A percentile compares a stretch with the other conserved stretches of the same genome.
phyloP scores from a whole-genome alignment of 352 stramenopile species.

The Phytophthora ramorum region DNA sequence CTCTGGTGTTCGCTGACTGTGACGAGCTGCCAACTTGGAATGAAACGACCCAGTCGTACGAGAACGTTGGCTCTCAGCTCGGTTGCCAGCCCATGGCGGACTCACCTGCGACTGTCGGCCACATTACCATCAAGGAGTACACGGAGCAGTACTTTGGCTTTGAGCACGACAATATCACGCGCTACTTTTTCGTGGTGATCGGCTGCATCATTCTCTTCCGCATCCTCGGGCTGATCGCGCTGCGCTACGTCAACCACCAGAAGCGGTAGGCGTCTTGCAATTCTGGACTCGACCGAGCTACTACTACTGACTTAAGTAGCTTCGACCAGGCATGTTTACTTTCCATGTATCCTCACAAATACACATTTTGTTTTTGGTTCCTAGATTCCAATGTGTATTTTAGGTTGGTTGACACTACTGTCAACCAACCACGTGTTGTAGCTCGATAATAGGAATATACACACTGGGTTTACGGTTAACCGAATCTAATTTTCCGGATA shows the following conservation, averaged over 20 bases:
- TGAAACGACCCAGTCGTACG: slow-evolving; percentile 4
- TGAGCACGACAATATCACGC: slow-evolving; percentile 18
- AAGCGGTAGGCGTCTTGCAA: slow-evolving; percentile 18
- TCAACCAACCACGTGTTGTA: too few species aligned
- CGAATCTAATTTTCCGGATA: too few species aligned
- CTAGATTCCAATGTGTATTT: too few species aligned
- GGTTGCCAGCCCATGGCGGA: slow-evolving; percentile 14
- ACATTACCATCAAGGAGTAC: slow-evolving; percentile 32
- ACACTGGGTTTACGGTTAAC: too few species aligned
- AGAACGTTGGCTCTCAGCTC: slow-evolving; percentile 16
- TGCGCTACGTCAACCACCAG: slow-evolving; percentile 41
- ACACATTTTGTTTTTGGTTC: slow-evolving; percentile 5
- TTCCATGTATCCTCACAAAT: slow-evolving; percentile 9
- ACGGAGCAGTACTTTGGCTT: slow-evolving; percentile 19
- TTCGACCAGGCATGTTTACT: too few species aligned
- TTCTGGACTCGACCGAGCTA: not conserved
- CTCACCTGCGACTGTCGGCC: slow-evolving; percentile 6
- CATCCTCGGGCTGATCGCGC: slow-evolving; percentile 26
- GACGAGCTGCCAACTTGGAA: slow-evolving; percentile 18
- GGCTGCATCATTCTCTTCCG: slow-evolving; percentile 22
- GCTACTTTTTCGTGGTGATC: slow-evolving; percentile 9
- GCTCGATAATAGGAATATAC: too few species aligned
- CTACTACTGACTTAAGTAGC: too few species aligned
- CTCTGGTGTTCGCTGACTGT: slow-evolving; percentile 27
- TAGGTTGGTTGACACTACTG: too few species aligned